A percentile compares a stretch with the other conserved stretches of the same genome.
Conservation (phyloP, 768 basidiomycete genomes). For the Lactarius hatsudake region DNA sequence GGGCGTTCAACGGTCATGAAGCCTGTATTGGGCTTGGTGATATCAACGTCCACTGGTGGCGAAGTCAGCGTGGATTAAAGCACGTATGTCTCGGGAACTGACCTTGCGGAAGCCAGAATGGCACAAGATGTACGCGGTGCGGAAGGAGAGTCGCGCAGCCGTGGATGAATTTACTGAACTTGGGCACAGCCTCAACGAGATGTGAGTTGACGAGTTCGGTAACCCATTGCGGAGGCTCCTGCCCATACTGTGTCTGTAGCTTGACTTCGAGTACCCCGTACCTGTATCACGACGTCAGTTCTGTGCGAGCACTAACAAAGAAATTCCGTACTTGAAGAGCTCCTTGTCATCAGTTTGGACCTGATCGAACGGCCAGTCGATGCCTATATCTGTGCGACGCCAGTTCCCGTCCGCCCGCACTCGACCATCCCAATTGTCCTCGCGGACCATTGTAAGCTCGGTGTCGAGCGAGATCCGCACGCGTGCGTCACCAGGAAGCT, state of each 20-base stretch:
- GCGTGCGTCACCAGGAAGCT: slow-evolving; percentile 96
- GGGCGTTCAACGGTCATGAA: slow-evolving; percentile 71
- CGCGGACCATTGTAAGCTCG: slow-evolving; percentile 88
- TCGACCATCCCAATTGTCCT: slow-evolving; percentile 93
- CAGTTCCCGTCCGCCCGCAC: slow-evolving; percentile 83
- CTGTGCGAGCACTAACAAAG: neutral
- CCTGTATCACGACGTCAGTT: slow-evolving; percentile 33
- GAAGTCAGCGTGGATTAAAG: neutral
- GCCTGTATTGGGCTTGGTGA: slow-evolving; percentile 87
- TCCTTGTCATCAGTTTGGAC: slow-evolving; percentile 78
- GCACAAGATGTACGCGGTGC: slow-evolving; percentile 90
- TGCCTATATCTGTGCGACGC: slow-evolving; percentile 91
- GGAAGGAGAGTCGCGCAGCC: slow-evolving; percentile 93
- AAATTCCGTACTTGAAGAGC: slow-evolving; percentile 68
- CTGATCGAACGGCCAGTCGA: slow-evolving; percentile 87
- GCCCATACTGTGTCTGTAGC: slow-evolving; percentile 92
- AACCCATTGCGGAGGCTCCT: slow-evolving; percentile 95
- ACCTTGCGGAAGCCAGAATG: slow-evolving; percentile 99
- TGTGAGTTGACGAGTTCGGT: slow-evolving; percentile 94
- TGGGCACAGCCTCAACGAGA: slow-evolving; percentile 95
- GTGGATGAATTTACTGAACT: slow-evolving; percentile 97
- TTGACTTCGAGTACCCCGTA: slow-evolving; percentile 98
- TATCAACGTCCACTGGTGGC: slow-evolving; percentile 83
- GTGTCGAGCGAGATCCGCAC: slow-evolving; percentile 99
- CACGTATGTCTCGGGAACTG: slow-evolving; percentile 24